Evolutionary conservation across 202 grass and related monocot genomes (phyloP), one percentile per base, ranked within the genome.

Genomic region (Alloteropsis angusta): DNA sequence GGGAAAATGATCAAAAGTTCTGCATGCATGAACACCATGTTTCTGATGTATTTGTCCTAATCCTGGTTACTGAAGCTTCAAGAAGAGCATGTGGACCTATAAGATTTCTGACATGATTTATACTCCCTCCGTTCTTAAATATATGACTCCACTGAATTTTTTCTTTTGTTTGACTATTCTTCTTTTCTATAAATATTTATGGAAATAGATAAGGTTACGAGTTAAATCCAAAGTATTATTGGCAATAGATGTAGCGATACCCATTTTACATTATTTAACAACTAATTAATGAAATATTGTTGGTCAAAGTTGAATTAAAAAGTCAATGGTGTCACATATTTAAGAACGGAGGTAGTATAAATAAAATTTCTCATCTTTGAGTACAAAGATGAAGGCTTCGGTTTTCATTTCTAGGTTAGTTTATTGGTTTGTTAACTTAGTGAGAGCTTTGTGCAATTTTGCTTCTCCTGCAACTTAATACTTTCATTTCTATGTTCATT

Each of bases 401-500:
- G 14, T 36, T 64, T 70, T 62, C n/a, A 23, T 10, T 36, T 71
- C 5, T 65, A 56, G 23, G 59, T 21, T 54, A 41, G 5, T 48
- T 25, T 74, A 38, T n/a, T 68, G 28, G n/a, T 55, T 30, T 55
- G 30, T 73, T 44, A 74, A 55, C 53, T 65, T 65, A 14, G 53
- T 10, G 5, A 34, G 18, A 46, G 12, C 44, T 52, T 36, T 36
- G 35, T 36, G 28, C 28, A 30, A 30, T 75, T 64, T 6, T 65
- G 65, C 13, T 81, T 69, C 26, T 35, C 5, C 44, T 50, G n/a
- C 22, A 32, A 17, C 18, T 38, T 77, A 50, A 71, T 45, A 44
- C 25, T 78, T 26, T 39, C 66, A 30, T 74, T 87, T 71, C 9
- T 28, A 73, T 70, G 56, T 22, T 65, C 74, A 95, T 65, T 77